phyloP scores from a whole-genome alignment of 1,284 basidiomycete genomes.

The Amylostereum areolatum region DNA sequence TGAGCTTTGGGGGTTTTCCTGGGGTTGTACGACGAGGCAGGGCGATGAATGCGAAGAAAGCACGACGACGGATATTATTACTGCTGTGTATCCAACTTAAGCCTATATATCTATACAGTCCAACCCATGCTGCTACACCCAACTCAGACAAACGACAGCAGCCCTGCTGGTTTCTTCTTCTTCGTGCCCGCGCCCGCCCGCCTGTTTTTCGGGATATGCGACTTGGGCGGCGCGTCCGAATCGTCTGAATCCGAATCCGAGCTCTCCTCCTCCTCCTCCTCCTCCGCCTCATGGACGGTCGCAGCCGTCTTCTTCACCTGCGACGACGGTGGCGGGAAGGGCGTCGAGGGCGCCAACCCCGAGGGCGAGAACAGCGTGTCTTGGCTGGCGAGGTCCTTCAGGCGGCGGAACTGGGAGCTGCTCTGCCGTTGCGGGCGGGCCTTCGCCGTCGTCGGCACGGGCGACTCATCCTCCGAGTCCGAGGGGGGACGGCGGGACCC shows the following conservation, averaged over 20 bases:
- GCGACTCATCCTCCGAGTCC: slow-evolving; percentile 31
- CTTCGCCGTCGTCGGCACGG: slow-evolving; percentile 23
- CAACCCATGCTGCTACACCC: too few species aligned
- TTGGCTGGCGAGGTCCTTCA: slow-evolving; percentile 50
- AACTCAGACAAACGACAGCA: too few species aligned
- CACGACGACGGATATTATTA: too few species aligned
- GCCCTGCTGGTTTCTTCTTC: slow-evolving; percentile 13
- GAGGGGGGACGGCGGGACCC: slow-evolving; percentile 11
- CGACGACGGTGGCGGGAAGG: slow-evolving; percentile 18
- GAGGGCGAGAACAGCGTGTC: slow-evolving; percentile 27
- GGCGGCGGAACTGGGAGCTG: slow-evolving; percentile 31
- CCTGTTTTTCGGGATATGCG: slow-evolving; percentile 54
- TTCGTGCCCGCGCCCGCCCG: slow-evolving; percentile 39
- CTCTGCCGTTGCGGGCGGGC: slow-evolving; percentile 18
- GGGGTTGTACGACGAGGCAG: too few species aligned
- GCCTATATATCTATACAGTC: too few species aligned
- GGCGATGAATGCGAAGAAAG: too few species aligned
- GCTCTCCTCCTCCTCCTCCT: slow-evolving; percentile 28
- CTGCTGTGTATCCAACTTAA: too few species aligned
- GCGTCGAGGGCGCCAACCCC: slow-evolving; percentile 12
- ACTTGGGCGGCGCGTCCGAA: slow-evolving; percentile 22
- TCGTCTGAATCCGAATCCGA: slow-evolving; percentile 34
- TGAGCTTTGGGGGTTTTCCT: too few species aligned
- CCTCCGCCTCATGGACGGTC: slow-evolving; percentile 26
- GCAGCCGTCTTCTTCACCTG: slow-evolving; percentile 27